Conservation (phyloP, 345 rosid species). For the Lepidium didymum region DNA sequence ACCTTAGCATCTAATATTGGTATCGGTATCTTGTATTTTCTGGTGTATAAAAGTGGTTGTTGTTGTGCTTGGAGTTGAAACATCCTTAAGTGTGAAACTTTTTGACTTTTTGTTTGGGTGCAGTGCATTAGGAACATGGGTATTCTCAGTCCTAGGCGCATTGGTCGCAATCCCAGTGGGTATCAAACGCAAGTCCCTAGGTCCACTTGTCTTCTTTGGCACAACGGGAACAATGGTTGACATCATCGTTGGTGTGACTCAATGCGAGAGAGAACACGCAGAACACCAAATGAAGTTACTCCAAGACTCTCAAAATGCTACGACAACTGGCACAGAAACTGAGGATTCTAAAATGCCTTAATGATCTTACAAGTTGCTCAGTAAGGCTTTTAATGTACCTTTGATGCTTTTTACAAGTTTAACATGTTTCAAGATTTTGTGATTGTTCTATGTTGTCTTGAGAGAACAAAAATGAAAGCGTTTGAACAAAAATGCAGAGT, state of each 20-base stretch:
- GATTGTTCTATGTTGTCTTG: neutral
- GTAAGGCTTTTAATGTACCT: neutral
- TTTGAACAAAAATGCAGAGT: neutral
- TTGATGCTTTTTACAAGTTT: neutral
- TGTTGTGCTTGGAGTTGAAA: neutral
- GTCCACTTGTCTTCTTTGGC: conserved; percentile 90
- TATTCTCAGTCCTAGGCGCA: conserved; percentile 82
- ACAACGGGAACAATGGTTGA: conserved; percentile 97
- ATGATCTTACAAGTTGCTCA: neutral
- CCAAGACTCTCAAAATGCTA: conserved; percentile 47
- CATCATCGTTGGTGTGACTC: conserved; percentile 77
- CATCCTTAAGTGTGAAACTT: neutral
- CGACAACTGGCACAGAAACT: conserved; percentile 2
- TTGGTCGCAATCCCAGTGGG: conserved; percentile 90
- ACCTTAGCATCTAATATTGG: neutral
- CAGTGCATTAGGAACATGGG: conserved; percentile 96
- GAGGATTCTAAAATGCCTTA: conserved; percentile 18
- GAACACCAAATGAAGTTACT: conserved; percentile 80
- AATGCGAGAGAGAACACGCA: conserved; percentile 96
- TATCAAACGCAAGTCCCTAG: conserved; percentile 78
- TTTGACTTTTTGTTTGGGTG: neutral
- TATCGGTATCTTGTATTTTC: neutral
- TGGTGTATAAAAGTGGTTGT: neutral
- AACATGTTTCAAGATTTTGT: neutral
- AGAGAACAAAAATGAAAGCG: neutral